phyloP scores from a whole-genome alignment of 768 basidiomycete species.

The Mycena rebaudengoi region DNA sequence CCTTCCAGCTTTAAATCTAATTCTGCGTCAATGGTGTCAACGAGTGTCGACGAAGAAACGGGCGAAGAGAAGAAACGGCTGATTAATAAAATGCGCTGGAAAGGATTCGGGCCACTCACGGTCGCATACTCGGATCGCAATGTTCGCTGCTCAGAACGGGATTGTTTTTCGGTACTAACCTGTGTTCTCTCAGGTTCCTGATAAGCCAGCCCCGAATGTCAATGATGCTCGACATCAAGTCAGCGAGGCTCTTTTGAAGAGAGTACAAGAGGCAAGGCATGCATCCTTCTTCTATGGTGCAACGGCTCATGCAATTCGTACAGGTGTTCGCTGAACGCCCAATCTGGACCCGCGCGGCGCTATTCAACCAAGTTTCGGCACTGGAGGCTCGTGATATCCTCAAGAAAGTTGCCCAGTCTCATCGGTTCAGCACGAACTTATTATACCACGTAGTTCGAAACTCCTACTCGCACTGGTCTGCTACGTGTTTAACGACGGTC shows the following conservation, averaged over 20 bases:
- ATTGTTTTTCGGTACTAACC: slow-evolving; percentile 1
- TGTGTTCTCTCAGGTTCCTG: slow-evolving; percentile 68
- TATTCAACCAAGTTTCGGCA: slow-evolving; percentile 82
- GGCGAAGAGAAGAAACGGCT: slow-evolving; percentile 84
- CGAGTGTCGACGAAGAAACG: slow-evolving; percentile 73
- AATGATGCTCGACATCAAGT: slow-evolving; percentile 65
- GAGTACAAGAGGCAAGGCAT: slow-evolving; percentile 50
- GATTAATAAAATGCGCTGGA: slow-evolving; percentile 91
- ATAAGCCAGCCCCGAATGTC: slow-evolving; percentile 67
- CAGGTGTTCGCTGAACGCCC: slow-evolving; percentile 81
- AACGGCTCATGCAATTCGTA: background rate
- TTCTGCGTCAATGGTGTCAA: slow-evolving; percentile 74
- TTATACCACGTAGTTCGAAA: slow-evolving; percentile 68
- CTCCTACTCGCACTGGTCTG: slow-evolving; percentile 79
- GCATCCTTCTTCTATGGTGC: background rate
- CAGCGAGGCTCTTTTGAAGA: slow-evolving; percentile 62
- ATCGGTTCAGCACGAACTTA: background rate
- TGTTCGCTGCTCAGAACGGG: slow-evolving; percentile 41
- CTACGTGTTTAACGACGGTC: slow-evolving; percentile 93
- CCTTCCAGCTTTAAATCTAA: slow-evolving; percentile 77
- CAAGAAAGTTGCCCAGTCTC: slow-evolving; percentile 59
- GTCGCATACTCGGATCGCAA: slow-evolving; percentile 71
- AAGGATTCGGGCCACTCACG: slow-evolving; percentile 78
- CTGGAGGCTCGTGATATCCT: slow-evolving; percentile 75
- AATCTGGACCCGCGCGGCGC: slow-evolving; percentile 87